A percentile compares a stretch with the other conserved stretches of the same genome.
phyloP scores from a whole-genome alignment of 805 yeast genomes.

The Kuraishia cidri region DNA sequence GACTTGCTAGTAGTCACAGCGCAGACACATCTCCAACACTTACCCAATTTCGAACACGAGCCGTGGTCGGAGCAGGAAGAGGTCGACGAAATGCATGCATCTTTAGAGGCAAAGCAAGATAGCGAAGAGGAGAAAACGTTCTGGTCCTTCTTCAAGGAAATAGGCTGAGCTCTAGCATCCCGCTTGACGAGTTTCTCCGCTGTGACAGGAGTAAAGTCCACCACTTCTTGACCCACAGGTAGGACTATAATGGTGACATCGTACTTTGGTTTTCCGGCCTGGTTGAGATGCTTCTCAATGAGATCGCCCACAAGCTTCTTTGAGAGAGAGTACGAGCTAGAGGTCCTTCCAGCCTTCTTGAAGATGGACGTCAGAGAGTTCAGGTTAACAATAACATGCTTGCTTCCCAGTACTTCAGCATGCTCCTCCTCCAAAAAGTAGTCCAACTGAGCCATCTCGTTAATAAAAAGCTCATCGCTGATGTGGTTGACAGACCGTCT shows the following conservation, averaged over 20 bases:
- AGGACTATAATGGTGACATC: slow-evolving; percentile 23
- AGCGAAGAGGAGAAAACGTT: too few species aligned
- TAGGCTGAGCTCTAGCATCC: slow-evolving; percentile 1
- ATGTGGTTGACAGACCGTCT: slow-evolving; percentile 21
- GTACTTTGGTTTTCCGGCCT: slow-evolving; percentile 9
- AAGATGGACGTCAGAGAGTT: slow-evolving; percentile 32
- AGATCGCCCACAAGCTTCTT: slow-evolving; percentile 23
- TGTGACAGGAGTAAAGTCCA: too few species aligned
- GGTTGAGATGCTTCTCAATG: slow-evolving; percentile 11
- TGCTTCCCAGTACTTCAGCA: slow-evolving; percentile 8
- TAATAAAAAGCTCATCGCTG: slow-evolving; percentile 36
- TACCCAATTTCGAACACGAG: slow-evolving; percentile 28
- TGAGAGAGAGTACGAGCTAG: slow-evolving; percentile 31
- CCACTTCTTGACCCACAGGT: slow-evolving; percentile 19
- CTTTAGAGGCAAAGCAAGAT: slow-evolving; percentile 32
- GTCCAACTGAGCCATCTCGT: slow-evolving; percentile 37
- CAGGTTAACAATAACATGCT: slow-evolving; percentile 25
- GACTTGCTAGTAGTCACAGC: slow-evolving; percentile 30
- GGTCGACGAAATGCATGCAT: slow-evolving; percentile 36
- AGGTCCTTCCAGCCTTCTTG: slow-evolving; percentile 30
- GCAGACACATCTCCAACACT: slow-evolving; percentile 45
- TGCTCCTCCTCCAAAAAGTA: slow-evolving; percentile 22
- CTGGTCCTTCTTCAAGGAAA: too few species aligned
- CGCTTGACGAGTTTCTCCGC: too few species aligned
- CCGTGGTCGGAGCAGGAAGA: slow-evolving; percentile 48